Base-by-base conservation (phyloP, 1,284 basidiomycete genomes). In the Exobasidium cylindrosporum region DNA sequence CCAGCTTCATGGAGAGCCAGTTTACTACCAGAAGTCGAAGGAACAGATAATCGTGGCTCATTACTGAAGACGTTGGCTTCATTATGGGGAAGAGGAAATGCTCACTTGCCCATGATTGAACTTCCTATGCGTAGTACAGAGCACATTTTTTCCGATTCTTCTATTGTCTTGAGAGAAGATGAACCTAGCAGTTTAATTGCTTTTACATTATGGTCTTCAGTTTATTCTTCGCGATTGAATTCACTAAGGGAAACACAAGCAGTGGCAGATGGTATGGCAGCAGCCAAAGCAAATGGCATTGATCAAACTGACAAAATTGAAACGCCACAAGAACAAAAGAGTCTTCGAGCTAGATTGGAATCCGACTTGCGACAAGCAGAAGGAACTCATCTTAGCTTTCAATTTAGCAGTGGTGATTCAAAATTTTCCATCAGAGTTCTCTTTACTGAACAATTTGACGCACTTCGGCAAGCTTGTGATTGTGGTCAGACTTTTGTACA, bases 151-250 rank as follows among this genome's bases (percentile, higher is more conserved):
- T 86, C 91, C 30, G 95, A 97, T 77, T 94, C 92, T 14, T 88
- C 89, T 0, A 95, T 97, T 85, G 88, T 97, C 54, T 90, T 98
- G 28, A 87, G 96, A 24, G 95, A 94, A 54, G 94, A 97, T 78
- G 96, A 99, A 80, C 96, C 96, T 2, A 97, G 93, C 0, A 97
- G 93, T 7, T 96, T 98, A 73, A 95, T 98, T 68, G 95, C 96
- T 2, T 87, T 97, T 60, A 93, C 93, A 7, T 83, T 99, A 50
- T 92, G 91, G 73, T 94, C 93, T 2, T 88, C 88, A 26, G 88
- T 89, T 67, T 96, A 97, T 80, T 66, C 68, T 44, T 74, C 77
- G 44, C 70, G 73, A 50, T 65, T 79, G 43, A 64, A 58, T 26
- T 66, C 68, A 21, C 65, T 75, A 60, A 69, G 57, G 4, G 35